Evolutionary conservation across 306 rosid species (phyloP), one percentile per base, ranked within the genome.

Genomic region (Cicer pinnatifidum): DNA sequence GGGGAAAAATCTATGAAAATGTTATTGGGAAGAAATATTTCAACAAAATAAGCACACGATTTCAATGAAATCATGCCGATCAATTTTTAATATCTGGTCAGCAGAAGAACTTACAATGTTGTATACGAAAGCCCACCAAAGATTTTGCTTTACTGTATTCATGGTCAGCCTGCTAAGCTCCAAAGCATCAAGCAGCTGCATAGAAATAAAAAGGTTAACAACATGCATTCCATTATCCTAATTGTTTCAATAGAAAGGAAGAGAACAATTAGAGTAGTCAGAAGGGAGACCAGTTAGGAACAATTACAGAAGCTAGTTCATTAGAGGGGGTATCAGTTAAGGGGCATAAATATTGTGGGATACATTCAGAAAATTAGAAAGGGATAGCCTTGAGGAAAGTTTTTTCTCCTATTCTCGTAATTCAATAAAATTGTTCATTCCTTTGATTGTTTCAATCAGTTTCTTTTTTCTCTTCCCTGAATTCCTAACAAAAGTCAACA

Each of bases 121-220:
- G 85, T 93, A 93, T 8, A 87, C 81, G 72, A 93, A 93, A 84
- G 97, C 98, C 98, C 97, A 93, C 92, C 98, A 91, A 44, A 93
- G 97, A 82, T 91, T 93, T 85, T 93, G 97, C 86, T 87, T 91
- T 69, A 93, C 91, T 6, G 97, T 93, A 84, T 83, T 91, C 96
- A 93, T 93, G 67, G 98, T 93, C 53, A 86, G 83, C 85, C 86
- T 88, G 84, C 98, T 91, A 57, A 93, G 92, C 80, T 91, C 98
- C 98, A 91, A 88, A 41, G 97, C 97, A 85, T 93, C 98, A 67
- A 93, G 88, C 71, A 93, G 71, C 98, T 93, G 96, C 88, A 84
- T 44, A 71, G 17, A 77, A 56, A 67, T 63, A 50, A 70, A 64
- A 61, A 50, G 57, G 74, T 81, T 76, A 87, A 50, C 73, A 20